Percentiles rank a stretch among this genome's conserved stretches.
Conservation (phyloP, 2,329 filamentous ascomycete species). For the Aspergillus fructus region DNA sequence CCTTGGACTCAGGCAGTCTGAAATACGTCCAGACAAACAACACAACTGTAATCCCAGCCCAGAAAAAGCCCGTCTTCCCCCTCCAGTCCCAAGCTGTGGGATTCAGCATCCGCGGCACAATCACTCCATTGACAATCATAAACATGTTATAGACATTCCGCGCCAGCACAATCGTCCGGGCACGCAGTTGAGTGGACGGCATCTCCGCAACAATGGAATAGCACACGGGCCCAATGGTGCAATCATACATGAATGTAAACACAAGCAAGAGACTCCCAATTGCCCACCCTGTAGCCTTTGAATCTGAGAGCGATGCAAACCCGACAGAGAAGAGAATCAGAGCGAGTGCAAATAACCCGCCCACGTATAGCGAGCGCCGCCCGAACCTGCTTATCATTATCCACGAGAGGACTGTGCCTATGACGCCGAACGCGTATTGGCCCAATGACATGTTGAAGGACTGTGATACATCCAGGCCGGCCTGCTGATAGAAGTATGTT, state of each 20-base stretch:
- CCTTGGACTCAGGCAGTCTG: slow-evolving; percentile 43
- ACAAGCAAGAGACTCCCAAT: slow-evolving; percentile 4
- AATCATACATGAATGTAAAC: slow-evolving; percentile 10
- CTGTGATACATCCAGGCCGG: slow-evolving; percentile 8
- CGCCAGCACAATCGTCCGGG: slow-evolving; percentile 56
- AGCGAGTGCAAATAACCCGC: slow-evolving; percentile 31
- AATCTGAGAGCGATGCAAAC: background rate
- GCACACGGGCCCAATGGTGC: slow-evolving; percentile 50
- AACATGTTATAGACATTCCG: slow-evolving; percentile 51
- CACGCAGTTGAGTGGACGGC: slow-evolving; percentile 54
- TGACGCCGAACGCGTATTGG: slow-evolving; percentile 8
- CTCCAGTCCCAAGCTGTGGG: slow-evolving; percentile 38
- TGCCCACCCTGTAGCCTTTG: background rate
- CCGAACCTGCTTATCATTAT: slow-evolving; percentile 7
- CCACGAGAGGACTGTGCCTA: slow-evolving; percentile 12
- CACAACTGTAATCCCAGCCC: slow-evolving; percentile 36
- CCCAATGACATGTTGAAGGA: slow-evolving; percentile 15
- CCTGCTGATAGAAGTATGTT: slow-evolving; percentile 12
- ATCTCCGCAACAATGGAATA: slow-evolving; percentile 56
- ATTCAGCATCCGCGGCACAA: slow-evolving; percentile 51
- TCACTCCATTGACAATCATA: slow-evolving; percentile 57
- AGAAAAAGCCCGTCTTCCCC: slow-evolving; percentile 43
- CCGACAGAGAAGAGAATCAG: slow-evolving; percentile 11
- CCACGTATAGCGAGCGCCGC: slow-evolving; percentile 19
- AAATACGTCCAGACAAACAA: slow-evolving; percentile 45